phyloP scores from a whole-genome alignment of 768 basidiomycete species.

The Trametes gibbosa region DNA sequence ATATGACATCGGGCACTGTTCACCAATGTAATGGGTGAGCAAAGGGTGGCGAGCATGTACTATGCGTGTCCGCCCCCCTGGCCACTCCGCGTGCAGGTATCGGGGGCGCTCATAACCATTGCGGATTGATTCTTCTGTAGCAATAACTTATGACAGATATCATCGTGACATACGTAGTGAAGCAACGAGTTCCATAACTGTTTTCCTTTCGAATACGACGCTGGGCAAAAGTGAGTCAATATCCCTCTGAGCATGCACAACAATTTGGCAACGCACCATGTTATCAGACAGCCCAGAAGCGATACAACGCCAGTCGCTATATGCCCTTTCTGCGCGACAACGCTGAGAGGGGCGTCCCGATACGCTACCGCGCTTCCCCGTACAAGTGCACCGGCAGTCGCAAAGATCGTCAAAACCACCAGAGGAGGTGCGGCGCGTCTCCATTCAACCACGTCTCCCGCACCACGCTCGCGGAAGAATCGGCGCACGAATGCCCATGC shows the following conservation, averaged over 20 bases:
- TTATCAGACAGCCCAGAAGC: conserved; percentile 21
- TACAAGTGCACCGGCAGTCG: conserved; percentile 22
- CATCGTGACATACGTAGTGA: conserved; percentile 14
- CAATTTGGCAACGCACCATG: conserved; percentile 24
- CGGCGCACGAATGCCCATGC: conserved; percentile 45
- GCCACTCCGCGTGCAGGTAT: too few relatives aligned
- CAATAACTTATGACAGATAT: background rate
- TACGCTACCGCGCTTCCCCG: conserved; percentile 25
- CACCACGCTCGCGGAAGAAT: conserved; percentile 41
- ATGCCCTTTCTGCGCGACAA: conserved; percentile 28
- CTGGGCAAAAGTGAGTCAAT: conserved; percentile 1
- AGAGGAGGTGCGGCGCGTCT: conserved; percentile 25
- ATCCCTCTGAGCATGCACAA: background rate
- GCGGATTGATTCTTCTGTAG: too few relatives aligned
- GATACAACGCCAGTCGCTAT: conserved; percentile 25
- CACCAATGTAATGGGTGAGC: too few relatives aligned
- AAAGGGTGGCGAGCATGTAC: too few relatives aligned
- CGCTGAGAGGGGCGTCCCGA: conserved; percentile 14
- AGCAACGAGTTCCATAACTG: conserved; percentile 14
- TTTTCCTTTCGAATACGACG: conserved; percentile 23
- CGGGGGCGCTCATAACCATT: too few relatives aligned
- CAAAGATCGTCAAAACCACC: conserved; percentile 27
- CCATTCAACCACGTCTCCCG: conserved; percentile 20
- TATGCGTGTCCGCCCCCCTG: too few relatives aligned
- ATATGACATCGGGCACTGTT: too few relatives aligned